Evolutionary conservation across 2,329 filamentous ascomycete genomes (phyloP).

Genomic region (Aspergillus sp.): DNA sequence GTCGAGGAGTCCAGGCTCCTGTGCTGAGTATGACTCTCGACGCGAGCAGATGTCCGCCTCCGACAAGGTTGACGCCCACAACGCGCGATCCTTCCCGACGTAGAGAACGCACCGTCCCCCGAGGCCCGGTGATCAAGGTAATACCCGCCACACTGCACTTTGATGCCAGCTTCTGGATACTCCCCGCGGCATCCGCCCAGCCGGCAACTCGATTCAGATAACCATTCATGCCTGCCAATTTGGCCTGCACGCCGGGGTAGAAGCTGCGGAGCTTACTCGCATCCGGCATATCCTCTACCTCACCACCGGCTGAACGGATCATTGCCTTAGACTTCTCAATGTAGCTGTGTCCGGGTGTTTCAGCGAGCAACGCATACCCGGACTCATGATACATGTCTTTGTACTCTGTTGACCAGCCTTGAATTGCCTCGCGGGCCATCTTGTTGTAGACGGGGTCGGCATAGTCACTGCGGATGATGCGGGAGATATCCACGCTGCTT

Average conservation of each 20-base stretch:
- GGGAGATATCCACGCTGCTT: too few relatives aligned
- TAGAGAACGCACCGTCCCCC: constrained; percentile 6
- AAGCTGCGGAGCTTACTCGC: background rate
- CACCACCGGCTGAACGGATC: constrained; percentile 14
- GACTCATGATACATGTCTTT: too few relatives aligned
- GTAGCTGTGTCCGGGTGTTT: too few relatives aligned
- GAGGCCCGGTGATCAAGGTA: constrained; percentile 8
- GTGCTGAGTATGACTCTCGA: constrained; percentile 17
- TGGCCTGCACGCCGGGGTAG: background rate
- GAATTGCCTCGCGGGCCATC: too few relatives aligned
- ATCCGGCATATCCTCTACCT: background rate
- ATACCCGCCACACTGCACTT: background rate
- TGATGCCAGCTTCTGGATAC: background rate
- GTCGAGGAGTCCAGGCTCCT: constrained; percentile 18
- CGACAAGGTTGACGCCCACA: constrained; percentile 8
- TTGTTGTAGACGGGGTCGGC: too few relatives aligned
- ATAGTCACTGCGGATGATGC: too few relatives aligned
- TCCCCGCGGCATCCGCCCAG: constrained; percentile 14
- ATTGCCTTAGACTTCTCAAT: too few relatives aligned
- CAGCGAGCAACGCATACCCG: too few relatives aligned
- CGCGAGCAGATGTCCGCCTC: background rate
- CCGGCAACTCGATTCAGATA: background rate
- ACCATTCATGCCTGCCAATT: background rate
- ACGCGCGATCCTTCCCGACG: constrained; percentile 9
- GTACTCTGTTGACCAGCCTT: too few relatives aligned